Conservation (phyloP, 257 asterid genomes). For the Lycium ferocissimum region DNA sequence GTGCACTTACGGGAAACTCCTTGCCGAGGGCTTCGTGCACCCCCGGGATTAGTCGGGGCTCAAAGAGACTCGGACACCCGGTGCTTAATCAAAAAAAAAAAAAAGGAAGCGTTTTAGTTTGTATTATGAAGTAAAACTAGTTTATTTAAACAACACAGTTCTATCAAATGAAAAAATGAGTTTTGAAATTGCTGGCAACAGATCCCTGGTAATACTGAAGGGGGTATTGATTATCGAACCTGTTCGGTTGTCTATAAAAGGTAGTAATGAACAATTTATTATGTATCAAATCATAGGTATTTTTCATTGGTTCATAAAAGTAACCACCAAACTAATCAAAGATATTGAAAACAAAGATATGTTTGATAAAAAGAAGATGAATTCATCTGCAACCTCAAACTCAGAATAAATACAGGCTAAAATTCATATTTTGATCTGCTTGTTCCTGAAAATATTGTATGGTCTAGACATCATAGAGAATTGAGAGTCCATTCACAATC, state of each 20-base stretch:
- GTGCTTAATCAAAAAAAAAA: too few species aligned
- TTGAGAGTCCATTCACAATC: conserved; percentile 11
- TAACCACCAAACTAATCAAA: not conserved
- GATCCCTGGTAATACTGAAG: conserved; percentile 8
- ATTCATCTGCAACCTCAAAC: not conserved
- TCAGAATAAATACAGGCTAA: not conserved
- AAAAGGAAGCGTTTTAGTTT: not conserved
- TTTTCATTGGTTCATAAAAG: not conserved
- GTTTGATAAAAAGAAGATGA: not conserved
- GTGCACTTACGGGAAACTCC: too few species aligned
- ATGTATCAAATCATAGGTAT: not conserved
- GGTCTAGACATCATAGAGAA: not conserved
- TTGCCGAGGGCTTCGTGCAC: too few species aligned
- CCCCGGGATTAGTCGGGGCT: too few species aligned
- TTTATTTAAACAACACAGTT: not conserved
- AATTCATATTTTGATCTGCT: not conserved
- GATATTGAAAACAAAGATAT: not conserved
- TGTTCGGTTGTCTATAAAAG: not conserved
- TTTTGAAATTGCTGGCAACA: not conserved
- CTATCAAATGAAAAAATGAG: not conserved
- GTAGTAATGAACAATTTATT: not conserved
- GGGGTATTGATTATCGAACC: not conserved
- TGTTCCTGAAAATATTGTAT: not conserved
- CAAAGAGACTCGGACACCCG: too few species aligned
- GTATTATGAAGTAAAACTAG: not conserved